Evolutionary conservation across 225 moss, liverwort and hornwort genomes (phyloP).

Genomic region (Anthoceros angustus): DNA sequence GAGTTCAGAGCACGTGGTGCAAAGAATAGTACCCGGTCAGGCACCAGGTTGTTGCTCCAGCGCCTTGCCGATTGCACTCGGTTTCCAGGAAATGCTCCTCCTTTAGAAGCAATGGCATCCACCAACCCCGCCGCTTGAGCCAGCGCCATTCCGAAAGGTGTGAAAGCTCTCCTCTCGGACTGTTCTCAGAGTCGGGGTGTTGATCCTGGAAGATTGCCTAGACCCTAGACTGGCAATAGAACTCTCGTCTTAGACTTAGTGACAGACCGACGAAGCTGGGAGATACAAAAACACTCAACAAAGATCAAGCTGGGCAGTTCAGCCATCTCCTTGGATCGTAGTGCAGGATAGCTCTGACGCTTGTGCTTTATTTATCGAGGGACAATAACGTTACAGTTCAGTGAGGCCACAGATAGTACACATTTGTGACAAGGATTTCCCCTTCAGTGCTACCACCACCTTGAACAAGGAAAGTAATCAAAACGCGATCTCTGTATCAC

Average conservation of each 20-base stretch:
- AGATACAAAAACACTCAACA: too few species aligned
- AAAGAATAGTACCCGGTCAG: too few species aligned
- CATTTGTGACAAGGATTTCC: too few species aligned
- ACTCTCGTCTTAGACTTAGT: too few species aligned
- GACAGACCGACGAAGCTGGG: too few species aligned
- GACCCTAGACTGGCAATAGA: neutral
- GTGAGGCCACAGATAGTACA: too few species aligned
- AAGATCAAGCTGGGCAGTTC: too few species aligned
- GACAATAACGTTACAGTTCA: too few species aligned
- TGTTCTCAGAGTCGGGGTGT: neutral
- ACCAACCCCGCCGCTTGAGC: neutral
- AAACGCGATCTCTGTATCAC: constrained; percentile 44
- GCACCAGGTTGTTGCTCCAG: neutral
- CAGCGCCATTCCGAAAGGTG: neutral
- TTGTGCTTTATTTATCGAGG: too few species aligned
- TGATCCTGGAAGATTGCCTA: neutral
- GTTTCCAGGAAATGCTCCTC: neutral
- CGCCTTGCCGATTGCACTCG: neutral
- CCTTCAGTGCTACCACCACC: too few species aligned
- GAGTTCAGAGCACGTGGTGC: neutral
- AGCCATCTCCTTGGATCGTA: too few species aligned
- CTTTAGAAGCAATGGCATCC: neutral
- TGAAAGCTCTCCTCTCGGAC: neutral
- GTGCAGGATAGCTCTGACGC: too few species aligned
- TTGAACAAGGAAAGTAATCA: neutral